A percentile compares a stretch with the other conserved stretches of the same genome.
Conservation (phyloP, 192 early-diverging fungal genomes). For the Entomortierella chlamydospora region DNA sequence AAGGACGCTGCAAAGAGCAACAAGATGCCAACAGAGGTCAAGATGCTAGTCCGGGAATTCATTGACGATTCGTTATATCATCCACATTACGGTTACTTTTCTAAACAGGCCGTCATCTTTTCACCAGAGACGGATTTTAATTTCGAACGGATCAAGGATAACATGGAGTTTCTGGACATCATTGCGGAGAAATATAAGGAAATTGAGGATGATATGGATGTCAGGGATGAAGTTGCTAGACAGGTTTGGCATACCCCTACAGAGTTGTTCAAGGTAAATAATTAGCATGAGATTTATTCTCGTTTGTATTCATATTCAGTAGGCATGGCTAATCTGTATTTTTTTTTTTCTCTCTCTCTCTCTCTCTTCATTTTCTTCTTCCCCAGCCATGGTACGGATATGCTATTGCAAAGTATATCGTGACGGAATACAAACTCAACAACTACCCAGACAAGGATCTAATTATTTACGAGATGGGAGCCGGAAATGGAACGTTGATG, state of each 20-base stretch:
- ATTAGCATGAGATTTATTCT: background rate
- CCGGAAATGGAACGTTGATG: constrained; percentile 97
- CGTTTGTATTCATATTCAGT: too few relatives aligned
- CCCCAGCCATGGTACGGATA: constrained; percentile 90
- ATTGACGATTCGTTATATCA: constrained; percentile 97
- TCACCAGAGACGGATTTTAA: constrained; percentile 72
- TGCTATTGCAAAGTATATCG: constrained; percentile 90
- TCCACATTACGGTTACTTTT: constrained; percentile 97
- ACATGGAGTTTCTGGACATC: constrained; percentile 77
- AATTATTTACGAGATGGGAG: constrained; percentile 95
- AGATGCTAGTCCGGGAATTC: constrained; percentile 89
- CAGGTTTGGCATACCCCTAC: constrained; percentile 99
- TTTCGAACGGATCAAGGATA: constrained; percentile 73
- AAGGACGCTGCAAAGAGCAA: constrained; percentile 52
- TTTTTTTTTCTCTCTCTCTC: background rate
- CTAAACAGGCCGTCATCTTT: constrained; percentile 90
- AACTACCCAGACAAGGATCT: constrained; percentile 72
- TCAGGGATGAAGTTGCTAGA: constrained; percentile 77
- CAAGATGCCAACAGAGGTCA: constrained; percentile 64
- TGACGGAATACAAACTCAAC: constrained; percentile 79
- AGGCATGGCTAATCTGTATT: too few relatives aligned
- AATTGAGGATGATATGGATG: constrained; percentile 82
- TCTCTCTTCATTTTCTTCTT: background rate
- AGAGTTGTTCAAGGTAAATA: constrained; percentile 86
- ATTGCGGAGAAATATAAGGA: constrained; percentile 83